These are phyloP conservation scores for Scleroderma citrinum DNA, from an alignment of 768 basidiomycete species.

Conservation along the genomic window DNA sequence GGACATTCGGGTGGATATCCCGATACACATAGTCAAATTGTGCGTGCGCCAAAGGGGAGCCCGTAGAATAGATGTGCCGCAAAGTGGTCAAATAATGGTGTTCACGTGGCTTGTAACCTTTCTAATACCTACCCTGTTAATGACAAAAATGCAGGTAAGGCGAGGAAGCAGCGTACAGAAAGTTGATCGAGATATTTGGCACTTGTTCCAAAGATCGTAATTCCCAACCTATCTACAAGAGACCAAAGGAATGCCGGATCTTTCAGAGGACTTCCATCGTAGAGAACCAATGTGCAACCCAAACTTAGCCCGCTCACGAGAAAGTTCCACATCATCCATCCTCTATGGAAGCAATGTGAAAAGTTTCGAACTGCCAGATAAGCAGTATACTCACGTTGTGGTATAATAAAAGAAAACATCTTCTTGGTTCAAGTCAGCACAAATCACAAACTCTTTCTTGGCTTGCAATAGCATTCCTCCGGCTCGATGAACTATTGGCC, in stretches of 20 bases:
- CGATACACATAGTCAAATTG: slow-evolving; percentile 75
- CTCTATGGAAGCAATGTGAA: slow-evolving; percentile 34
- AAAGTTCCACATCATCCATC: slow-evolving; percentile 94
- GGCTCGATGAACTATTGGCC: slow-evolving; percentile 72
- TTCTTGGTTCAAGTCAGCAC: slow-evolving; percentile 55
- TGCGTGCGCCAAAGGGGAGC: slow-evolving; percentile 64
- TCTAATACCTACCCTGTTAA: slow-evolving; percentile 36
- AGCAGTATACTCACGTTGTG: slow-evolving; percentile 50
- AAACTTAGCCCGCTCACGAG: slow-evolving; percentile 58
- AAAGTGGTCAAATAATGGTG: slow-evolving; percentile 54
- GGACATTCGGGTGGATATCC: slow-evolving; percentile 53
- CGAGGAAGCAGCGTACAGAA: slow-evolving; percentile 39
- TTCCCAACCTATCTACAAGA: slow-evolving; percentile 59
- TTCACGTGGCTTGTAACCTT: slow-evolving; percentile 60
- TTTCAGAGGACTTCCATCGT: slow-evolving; percentile 74
- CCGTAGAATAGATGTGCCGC: slow-evolving; percentile 74
- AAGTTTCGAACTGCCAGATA: background rate
- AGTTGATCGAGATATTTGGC: slow-evolving; percentile 81
- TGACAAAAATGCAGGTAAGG: slow-evolving; percentile 2
- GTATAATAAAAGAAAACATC: slow-evolving; percentile 84
- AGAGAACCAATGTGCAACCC: slow-evolving; percentile 69
- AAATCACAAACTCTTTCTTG: slow-evolving; percentile 65
- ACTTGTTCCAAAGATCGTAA: slow-evolving; percentile 78
- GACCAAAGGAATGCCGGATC: slow-evolving; percentile 64
- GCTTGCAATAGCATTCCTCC: slow-evolving; percentile 75